Percentiles rank a stretch among this genome's conserved stretches.
phyloP scores from a whole-genome alignment of 208 protist species.

The Trypanosoma cruzi region DNA sequence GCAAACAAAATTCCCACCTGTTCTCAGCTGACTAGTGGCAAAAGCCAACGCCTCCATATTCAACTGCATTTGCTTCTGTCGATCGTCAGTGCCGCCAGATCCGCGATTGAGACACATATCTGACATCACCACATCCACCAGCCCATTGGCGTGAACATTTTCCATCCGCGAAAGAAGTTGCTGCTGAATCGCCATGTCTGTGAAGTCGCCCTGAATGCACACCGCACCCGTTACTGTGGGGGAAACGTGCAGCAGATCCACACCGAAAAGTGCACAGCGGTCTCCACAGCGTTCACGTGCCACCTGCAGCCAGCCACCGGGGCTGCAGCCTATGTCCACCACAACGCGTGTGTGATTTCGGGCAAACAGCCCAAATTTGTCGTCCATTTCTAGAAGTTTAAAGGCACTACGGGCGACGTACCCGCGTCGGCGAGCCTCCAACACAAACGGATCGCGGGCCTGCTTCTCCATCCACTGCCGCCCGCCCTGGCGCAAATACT shows the following conservation, averaged over 20 bases:
- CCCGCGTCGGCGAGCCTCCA: conserved; percentile 56
- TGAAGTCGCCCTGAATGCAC: conserved; percentile 83
- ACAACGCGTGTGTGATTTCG: conserved; percentile 44
- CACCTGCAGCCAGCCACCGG: conserved; percentile 87
- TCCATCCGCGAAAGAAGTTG: conserved; percentile 32
- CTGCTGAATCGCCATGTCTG: conserved; percentile 34
- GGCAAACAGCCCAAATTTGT: conserved; percentile 66
- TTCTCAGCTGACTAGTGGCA: conserved; percentile 45
- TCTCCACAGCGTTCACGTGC: conserved; percentile 66
- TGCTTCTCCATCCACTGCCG: conserved; percentile 70
- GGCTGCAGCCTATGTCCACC: conserved; percentile 84
- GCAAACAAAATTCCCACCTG: conserved; percentile 78
- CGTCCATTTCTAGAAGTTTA: conserved; percentile 74
- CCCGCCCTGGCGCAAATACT: conserved; percentile 21
- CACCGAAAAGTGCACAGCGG: conserved; percentile 65
- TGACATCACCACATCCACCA: conserved; percentile 74
- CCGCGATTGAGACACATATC: conserved; percentile 88
- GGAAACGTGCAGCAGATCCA: conserved; percentile 64
- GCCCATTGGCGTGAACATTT: conserved; percentile 16
- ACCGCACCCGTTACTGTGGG: conserved; percentile 56
- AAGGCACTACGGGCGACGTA: conserved; percentile 86
- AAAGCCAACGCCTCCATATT: conserved; percentile 54
- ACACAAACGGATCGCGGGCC: conserved; percentile 61
- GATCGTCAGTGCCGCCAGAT: conserved; percentile 54
- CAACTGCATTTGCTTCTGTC: conserved; percentile 63